phyloP scores from a whole-genome alignment of 345 rosid species.

The Citrus cavaleriei region DNA sequence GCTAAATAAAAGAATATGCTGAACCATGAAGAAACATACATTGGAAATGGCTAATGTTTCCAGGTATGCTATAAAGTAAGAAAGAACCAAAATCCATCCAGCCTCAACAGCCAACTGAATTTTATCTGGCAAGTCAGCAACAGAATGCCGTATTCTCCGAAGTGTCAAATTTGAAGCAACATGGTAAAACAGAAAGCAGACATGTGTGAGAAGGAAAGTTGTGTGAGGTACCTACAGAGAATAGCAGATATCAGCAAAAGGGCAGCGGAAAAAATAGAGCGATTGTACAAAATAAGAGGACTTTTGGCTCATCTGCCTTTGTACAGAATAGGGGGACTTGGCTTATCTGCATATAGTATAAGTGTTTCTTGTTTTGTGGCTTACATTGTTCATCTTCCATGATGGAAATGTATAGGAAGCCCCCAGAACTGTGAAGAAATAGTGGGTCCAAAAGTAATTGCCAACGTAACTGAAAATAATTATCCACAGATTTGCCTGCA shows the following conservation, averaged over 20 bases:
- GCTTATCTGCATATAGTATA: background rate
- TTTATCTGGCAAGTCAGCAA: conserved; percentile 63
- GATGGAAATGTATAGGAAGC: conserved; percentile 99
- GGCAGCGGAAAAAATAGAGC: background rate
- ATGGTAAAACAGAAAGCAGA: conserved; percentile 93
- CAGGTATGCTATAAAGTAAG: conserved; percentile 93
- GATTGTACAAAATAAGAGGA: background rate
- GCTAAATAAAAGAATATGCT: background rate
- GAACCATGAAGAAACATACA: conserved; percentile 42
- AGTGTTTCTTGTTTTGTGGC: conserved; percentile 13
- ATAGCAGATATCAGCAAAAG: conserved; percentile 9
- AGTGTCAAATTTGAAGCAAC: conserved; percentile 87
- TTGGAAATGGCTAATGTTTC: conserved; percentile 94
- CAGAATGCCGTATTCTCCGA: conserved; percentile 68
- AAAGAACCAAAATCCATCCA: conserved; percentile 83
- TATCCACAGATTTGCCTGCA: conserved; percentile 93
- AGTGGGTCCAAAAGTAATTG: conserved; percentile 98
- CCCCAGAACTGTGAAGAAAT: conserved; percentile 93
- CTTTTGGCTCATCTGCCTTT: background rate
- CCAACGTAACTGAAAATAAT: conserved; percentile 89
- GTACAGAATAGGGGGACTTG: background rate
- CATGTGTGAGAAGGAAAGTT: conserved; percentile 90
- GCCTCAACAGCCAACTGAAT: conserved; percentile 68
- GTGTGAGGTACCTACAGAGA: conserved; percentile 89
- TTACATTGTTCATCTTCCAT: conserved; percentile 97